A percentile compares a stretch with the other conserved stretches of the same genome.
These are phyloP conservation scores for Penicillium paxilli DNA, from an alignment of 495 filamentous ascomycete species.

Conservation along the genomic window DNA sequence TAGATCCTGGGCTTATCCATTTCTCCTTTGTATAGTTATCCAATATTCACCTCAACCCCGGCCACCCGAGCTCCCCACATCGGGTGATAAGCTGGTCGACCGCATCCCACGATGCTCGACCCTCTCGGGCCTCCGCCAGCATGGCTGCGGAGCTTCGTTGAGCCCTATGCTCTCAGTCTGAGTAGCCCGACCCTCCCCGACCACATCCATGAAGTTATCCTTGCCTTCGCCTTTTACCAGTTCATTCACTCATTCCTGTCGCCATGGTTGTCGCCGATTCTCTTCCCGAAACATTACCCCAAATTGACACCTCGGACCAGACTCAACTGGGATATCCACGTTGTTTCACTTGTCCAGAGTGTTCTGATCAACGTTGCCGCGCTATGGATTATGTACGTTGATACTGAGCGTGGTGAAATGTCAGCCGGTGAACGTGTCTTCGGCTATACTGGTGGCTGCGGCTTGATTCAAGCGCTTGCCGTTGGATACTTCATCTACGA, in stretches of 20 bases:
- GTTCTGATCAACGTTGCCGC: conserved; percentile 74
- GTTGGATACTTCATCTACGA: conserved; percentile 98
- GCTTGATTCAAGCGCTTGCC: conserved; percentile 81
- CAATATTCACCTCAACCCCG: conserved; percentile 4
- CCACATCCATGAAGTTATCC: conserved; percentile 86
- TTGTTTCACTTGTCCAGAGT: conserved; percentile 89
- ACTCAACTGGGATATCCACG: conserved; percentile 95
- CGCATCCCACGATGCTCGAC: conserved; percentile 46
- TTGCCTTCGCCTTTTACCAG: conserved; percentile 74
- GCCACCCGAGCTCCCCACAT: conserved; percentile 19
- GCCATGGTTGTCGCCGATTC: conserved; percentile 63
- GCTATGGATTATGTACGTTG: conserved; percentile 78
- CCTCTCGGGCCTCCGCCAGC: conserved; percentile 46
- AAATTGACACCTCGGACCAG: conserved; percentile 64
- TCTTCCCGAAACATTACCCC: conserved; percentile 74
- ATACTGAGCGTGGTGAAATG: conserved; percentile 75
- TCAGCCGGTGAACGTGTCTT: conserved; percentile 75
- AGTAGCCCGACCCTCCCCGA: conserved; percentile 70
- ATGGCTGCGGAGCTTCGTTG: conserved; percentile 40
- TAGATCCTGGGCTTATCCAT: conserved; percentile 7
- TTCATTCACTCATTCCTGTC: conserved; percentile 72
- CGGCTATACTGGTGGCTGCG: conserved; percentile 82
- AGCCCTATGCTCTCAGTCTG: conserved; percentile 50
- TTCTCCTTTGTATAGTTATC: conserved; percentile 11
- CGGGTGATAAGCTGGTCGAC: conserved; percentile 16